phyloP scores from a whole-genome alignment of 495 filamentous ascomycete species.

The Aspergillus egyptiacus region DNA sequence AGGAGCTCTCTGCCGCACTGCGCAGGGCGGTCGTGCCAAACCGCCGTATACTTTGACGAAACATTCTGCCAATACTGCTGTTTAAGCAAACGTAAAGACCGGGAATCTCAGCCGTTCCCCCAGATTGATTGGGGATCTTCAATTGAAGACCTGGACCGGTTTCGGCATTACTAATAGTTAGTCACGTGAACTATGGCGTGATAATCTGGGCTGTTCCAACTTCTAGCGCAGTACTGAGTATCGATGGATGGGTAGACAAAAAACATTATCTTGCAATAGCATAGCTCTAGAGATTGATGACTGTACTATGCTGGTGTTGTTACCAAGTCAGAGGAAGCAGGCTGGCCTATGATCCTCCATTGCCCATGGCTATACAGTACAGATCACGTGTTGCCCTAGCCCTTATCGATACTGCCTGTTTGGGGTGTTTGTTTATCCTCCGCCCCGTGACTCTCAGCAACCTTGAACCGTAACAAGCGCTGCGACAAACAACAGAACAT shows the following conservation, averaged over 20 bases:
- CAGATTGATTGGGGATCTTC: conserved; percentile 3
- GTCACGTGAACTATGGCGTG: conserved; percentile 27
- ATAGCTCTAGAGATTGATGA: too few relatives aligned
- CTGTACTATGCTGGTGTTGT: too few relatives aligned
- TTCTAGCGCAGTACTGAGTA: not conserved
- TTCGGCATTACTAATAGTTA: conserved; percentile 21
- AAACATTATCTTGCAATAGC: too few relatives aligned
- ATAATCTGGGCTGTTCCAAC: too few relatives aligned
- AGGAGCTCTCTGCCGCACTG: conserved; percentile 37
- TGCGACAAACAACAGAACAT: not conserved
- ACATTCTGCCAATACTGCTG: conserved; percentile 39
- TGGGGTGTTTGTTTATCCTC: conserved; percentile 47
- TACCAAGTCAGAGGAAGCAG: too few relatives aligned
- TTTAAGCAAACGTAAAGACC: conserved; percentile 4
- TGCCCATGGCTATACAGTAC: too few relatives aligned
- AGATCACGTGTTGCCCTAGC: conserved; percentile 22
- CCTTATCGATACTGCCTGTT: conserved; percentile 38
- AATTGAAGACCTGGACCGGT: conserved; percentile 15
- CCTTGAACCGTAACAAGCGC: conserved; percentile 3
- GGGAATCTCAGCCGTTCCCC: conserved; percentile 8
- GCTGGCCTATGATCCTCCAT: too few relatives aligned
- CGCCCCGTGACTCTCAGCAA: conserved; percentile 21
- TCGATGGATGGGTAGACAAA: too few relatives aligned
- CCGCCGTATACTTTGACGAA: conserved; percentile 49
- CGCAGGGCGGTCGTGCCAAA: conserved; percentile 51